Percentiles rank a stretch among this genome's conserved stretches.
Conservation (phyloP, 176 grass and related monocot species). For the Echinochloa phyllopogon region DNA sequence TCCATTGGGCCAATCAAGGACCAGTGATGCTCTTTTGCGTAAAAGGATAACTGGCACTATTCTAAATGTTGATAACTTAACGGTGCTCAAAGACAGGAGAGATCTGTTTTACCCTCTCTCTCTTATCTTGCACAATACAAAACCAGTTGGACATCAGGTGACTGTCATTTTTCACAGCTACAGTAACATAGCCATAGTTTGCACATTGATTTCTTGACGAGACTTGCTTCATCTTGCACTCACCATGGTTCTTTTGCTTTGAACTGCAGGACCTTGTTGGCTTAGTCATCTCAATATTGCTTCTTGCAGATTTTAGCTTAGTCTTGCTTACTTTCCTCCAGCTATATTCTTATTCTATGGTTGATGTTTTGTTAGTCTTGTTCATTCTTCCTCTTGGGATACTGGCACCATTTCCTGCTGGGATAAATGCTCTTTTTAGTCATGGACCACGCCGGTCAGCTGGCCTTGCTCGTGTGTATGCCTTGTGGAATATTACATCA, state of each 20-base stretch:
- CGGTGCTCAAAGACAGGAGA: conserved; percentile 60
- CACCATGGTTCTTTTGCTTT: conserved; percentile 36
- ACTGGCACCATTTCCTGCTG: conserved; percentile 93
- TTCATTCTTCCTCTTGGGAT: conserved; percentile 98
- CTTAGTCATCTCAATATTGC: conserved; percentile 85
- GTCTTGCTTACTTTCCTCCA: conserved; percentile 96
- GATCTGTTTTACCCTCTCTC: conserved; percentile 74
- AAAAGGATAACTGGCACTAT: conserved; percentile 70
- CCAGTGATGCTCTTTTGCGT: conserved; percentile 42
- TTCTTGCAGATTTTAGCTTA: conserved; percentile 95
- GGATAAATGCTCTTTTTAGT: conserved; percentile 99
- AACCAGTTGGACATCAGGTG: conserved; percentile 94
- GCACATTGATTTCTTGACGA: background rate
- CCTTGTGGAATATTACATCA: conserved; percentile 96
- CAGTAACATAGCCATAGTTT: background rate
- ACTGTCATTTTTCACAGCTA: conserved; percentile 19
- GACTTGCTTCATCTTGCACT: conserved; percentile 21
- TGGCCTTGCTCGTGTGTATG: conserved; percentile 94
- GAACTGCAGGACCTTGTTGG: conserved; percentile 91
- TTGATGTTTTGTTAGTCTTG: conserved; percentile 81
- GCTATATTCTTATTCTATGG: conserved; percentile 94
- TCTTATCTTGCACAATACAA: conserved; percentile 91
- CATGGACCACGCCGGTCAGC: conserved; percentile 91
- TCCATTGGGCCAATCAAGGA: conserved; percentile 55
- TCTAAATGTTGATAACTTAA: conserved; percentile 67